Conservation (phyloP, 768 basidiomycete genomes). For the Lanmaoa pseudosensibilis region DNA sequence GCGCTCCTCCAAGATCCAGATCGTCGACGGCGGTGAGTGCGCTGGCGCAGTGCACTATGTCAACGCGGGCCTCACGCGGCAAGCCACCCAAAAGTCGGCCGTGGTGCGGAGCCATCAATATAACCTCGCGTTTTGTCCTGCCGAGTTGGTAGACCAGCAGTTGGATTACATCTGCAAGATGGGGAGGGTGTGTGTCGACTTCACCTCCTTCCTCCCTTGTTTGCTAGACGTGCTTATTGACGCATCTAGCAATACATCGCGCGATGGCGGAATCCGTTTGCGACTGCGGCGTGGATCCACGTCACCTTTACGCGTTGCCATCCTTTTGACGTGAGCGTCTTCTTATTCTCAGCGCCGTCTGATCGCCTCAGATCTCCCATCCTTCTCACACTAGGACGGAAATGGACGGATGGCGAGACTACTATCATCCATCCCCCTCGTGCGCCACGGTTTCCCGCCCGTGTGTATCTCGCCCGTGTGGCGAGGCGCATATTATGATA, state of each 20-base stretch:
- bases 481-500: slow-evolving; percentile 30
- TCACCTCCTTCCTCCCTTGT: not conserved
- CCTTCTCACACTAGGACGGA: slow-evolving; percentile 25
- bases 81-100: slow-evolving; percentile 30
- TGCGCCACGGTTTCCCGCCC: slow-evolving; percentile 34
- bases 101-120: slow-evolving; percentile 34
- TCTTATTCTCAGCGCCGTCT: not conserved
- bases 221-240: not conserved
- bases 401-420: slow-evolving; percentile 37
- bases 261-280: slow-evolving; percentile 38
- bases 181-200: slow-evolving; percentile 26
- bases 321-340: slow-evolving; percentile 32
- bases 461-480: slow-evolving; percentile 29
- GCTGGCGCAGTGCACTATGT: slow-evolving; percentile 23
- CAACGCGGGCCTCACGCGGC: slow-evolving; percentile 32
- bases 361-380: not conserved
- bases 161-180: slow-evolving; percentile 37
- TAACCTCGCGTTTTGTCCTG: slow-evolving; percentile 35
- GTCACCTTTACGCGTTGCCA: slow-evolving; percentile 37
- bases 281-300: slow-evolving; percentile 38
- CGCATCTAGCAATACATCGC: slow-evolving; percentile 35
- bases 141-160: slow-evolving; percentile 33
- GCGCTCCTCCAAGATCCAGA: slow-evolving; percentile 32
- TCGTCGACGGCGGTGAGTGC: slow-evolving; percentile 13
- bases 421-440: slow-evolving; percentile 35